A percentile compares a stretch with the other conserved stretches of the same genome.
phyloP scores from a whole-genome alignment of 345 rosid genomes.

The Limnanthes douglasii region DNA sequence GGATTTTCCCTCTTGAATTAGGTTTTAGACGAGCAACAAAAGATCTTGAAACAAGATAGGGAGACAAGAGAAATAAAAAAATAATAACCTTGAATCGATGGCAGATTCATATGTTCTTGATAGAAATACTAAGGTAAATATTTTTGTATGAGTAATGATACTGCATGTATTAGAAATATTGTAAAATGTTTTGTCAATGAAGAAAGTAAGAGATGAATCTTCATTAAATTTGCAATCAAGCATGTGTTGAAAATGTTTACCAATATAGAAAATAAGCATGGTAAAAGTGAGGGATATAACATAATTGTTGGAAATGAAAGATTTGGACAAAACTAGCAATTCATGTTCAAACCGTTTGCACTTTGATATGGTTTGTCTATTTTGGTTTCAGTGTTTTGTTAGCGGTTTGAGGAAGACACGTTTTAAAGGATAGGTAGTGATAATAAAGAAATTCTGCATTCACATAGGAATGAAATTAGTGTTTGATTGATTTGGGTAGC shows the following conservation, averaged over 20 bases:
- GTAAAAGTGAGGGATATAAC: slow-evolving; percentile 16
- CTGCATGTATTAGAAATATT: too few species aligned
- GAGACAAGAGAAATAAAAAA: slow-evolving; percentile 18
- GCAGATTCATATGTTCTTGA: slow-evolving; percentile 15
- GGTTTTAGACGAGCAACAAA: slow-evolving; percentile 52
- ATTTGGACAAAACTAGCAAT: slow-evolving; percentile 22
- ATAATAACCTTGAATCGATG: slow-evolving; percentile 13
- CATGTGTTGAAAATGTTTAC: slow-evolving; percentile 31
- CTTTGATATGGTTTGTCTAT: slow-evolving; percentile 58
- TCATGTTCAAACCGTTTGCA: slow-evolving; percentile 60
- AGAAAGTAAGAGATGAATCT: slow-evolving; percentile 41
- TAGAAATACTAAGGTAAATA: slow-evolving; percentile 14
- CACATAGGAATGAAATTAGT: slow-evolving; percentile 14
- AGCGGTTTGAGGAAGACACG: slow-evolving; percentile 43
- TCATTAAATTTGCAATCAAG: slow-evolving; percentile 43
- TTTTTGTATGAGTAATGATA: slow-evolving; percentile 3
- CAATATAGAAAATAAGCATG: slow-evolving; percentile 21
- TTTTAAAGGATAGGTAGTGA: slow-evolving; percentile 25
- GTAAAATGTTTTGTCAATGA: slow-evolving; percentile 21
- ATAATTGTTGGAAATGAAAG: slow-evolving; percentile 21
- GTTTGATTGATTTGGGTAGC: too few species aligned
- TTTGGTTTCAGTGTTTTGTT: slow-evolving; percentile 53
- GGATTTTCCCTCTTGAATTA: slow-evolving; percentile 45
- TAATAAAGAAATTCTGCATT: slow-evolving; percentile 14
- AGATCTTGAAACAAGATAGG: slow-evolving; percentile 55